phyloP scores from a whole-genome alignment of 1,284 basidiomycete genomes.

The Ustilago tritici region DNA sequence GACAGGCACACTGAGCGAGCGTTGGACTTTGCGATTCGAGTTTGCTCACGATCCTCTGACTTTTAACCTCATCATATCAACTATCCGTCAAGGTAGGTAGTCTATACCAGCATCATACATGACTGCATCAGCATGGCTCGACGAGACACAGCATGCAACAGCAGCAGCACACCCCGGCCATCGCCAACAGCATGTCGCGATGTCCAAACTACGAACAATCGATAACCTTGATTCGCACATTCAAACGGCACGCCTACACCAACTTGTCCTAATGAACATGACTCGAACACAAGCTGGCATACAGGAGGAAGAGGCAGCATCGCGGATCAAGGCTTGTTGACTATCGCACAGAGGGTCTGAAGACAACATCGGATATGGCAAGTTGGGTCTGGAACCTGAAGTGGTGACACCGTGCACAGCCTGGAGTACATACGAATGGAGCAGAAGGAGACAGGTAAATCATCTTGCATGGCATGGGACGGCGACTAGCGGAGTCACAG shows the following conservation, averaged over 20 bases:
- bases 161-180: slow-evolving; percentile 4
- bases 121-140: slow-evolving; percentile 15
- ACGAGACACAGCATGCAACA: slow-evolving; percentile 39
- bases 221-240: background rate
- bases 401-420: too few relatives aligned
- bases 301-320: too few relatives aligned
- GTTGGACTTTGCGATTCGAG: slow-evolving; percentile 41
- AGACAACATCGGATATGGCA: too few relatives aligned
- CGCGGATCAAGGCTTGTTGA: too few relatives aligned
- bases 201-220: background rate
- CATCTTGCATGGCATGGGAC: too few relatives aligned
- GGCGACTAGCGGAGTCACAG: too few relatives aligned
- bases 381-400: too few relatives aligned
- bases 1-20: slow-evolving; percentile 5
- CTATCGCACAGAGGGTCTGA: too few relatives aligned
- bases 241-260: background rate
- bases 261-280: background rate
- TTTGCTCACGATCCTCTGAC: slow-evolving; percentile 55
- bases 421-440: too few relatives aligned
- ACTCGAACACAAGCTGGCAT: background rate
- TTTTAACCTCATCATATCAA: slow-evolving; percentile 54
- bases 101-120: slow-evolving; percentile 17
- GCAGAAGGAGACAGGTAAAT: too few relatives aligned
- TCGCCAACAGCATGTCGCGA: slow-evolving; percentile 7
- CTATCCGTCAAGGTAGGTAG: slow-evolving; percentile 56